Base-by-base conservation (phyloP, 768 basidiomycete genomes). In the Leucocoprinus sp. region DNA sequence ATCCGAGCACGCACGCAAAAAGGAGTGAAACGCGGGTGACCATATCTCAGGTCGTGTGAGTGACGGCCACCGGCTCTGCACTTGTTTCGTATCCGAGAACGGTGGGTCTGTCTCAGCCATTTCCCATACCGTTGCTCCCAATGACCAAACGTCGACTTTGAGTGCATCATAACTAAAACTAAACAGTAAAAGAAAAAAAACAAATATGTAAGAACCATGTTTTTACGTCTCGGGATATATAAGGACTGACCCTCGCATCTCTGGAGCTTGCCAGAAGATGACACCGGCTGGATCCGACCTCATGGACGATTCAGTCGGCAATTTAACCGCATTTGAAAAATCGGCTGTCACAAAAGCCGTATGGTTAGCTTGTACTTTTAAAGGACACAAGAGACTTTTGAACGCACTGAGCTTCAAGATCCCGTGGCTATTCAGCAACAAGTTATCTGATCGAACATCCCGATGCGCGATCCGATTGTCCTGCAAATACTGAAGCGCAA, bases 61-160 rank as follows among this genome's bases (percentile, higher is more conserved):
- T 15, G 76, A 64, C 5, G 86, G 86, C 78, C 82, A 86, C 3
- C 78, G 74, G 19, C 78, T 70, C 5, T 68, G 71, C 8, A 85
- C 57, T 48, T 76, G 69, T 42, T 76, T 71, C 0, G 74, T 66
- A 45, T 77, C 72, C 3, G 74, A 68, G 56, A 89, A 90, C 0
- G 87, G 87, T 4, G 87, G 87, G 42, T 75, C 69, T 5, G 79
- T 75, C 56, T 90, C 74, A 1, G 83, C 82, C 62, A 84, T 72
- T 57, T 90, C 87, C 87, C 87, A 89, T 0, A 85, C 72, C 0
- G 87, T 90, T 0, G 87, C 87, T 1, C 87, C 87, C 5, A 88
- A 66, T 0, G 85, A 87, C 85, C 85, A 90, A 0, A 82, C 68
- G 49, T 90, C 87, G 37, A 87, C 77, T 58, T 82, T 81, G 34